phyloP scores from a whole-genome alignment of 129 eudicot species.

The Tagetes erecta region DNA sequence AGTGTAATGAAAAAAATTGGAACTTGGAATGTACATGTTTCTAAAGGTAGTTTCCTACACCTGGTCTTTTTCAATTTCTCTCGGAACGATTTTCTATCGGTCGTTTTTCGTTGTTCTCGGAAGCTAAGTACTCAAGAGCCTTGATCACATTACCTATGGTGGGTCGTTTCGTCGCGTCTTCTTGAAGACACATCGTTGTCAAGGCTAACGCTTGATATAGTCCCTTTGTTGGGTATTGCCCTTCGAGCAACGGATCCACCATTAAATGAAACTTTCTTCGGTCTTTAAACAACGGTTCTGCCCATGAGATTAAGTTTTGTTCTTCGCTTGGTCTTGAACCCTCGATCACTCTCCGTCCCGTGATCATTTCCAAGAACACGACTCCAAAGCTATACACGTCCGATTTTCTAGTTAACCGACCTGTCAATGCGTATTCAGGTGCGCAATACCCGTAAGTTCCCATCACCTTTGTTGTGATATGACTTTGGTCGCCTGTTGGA shows the following conservation, averaged over 20 bases:
- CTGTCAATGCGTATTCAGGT: constrained; percentile 89
- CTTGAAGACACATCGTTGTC: constrained; percentile 87
- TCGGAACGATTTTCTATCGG: constrained; percentile 24
- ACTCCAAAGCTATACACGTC: constrained; percentile 97
- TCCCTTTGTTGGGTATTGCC: constrained; percentile 55
- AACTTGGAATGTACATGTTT: constrained; percentile 22
- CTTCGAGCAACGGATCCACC: constrained; percentile 72
- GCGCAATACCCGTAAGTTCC: constrained; percentile 97
- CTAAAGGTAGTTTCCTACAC: constrained; percentile 32
- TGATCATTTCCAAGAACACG: constrained; percentile 87
- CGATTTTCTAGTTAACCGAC: constrained; percentile 73
- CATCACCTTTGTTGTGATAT: constrained; percentile 83
- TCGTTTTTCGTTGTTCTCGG: constrained; percentile 17
- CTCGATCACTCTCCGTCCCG: constrained; percentile 85
- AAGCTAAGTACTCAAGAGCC: constrained; percentile 57
- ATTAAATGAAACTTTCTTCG: constrained; percentile 53
- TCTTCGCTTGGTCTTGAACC: constrained; percentile 66
- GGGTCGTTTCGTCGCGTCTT: constrained; percentile 71
- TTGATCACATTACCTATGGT: constrained; percentile 70
- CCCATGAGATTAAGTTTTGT: constrained; percentile 85
- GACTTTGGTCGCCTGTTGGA: constrained; percentile 63
- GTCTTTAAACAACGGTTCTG: constrained; percentile 76
- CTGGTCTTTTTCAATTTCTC: constrained; percentile 28
- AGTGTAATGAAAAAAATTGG: constrained; percentile 23
- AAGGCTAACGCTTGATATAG: constrained; percentile 79